Conservation (phyloP, 2,329 filamentous ascomycete genomes). For the Parastagonospora nodorum region DNA sequence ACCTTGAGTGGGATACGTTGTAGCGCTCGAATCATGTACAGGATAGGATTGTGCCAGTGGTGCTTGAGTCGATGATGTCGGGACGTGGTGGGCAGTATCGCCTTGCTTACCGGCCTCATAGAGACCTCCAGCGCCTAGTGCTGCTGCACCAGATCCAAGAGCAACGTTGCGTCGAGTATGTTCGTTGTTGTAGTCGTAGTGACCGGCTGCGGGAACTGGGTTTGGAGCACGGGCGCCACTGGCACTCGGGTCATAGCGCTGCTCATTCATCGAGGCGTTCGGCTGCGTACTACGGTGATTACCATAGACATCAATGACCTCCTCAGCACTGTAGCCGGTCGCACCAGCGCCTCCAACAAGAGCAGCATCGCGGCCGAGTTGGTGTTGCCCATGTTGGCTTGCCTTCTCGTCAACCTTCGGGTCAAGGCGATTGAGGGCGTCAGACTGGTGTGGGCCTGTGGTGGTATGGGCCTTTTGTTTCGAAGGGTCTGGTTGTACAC, state of each 20-base stretch:
- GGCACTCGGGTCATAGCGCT: conserved; percentile 36
- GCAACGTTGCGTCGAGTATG: neutral
- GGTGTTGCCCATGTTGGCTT: conserved; percentile 18
- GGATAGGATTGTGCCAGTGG: conserved; percentile 1
- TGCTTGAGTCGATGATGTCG: conserved; percentile 3
- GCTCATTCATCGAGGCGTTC: conserved; percentile 34
- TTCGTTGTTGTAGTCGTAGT: conserved; percentile 17
- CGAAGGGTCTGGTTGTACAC: conserved; percentile 36
- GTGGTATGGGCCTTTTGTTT: conserved; percentile 35
- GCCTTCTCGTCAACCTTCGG: conserved; percentile 30
- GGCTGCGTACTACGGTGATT: conserved; percentile 38
- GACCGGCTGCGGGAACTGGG: conserved; percentile 14
- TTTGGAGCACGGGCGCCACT: conserved; percentile 27
- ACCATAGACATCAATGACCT: conserved; percentile 35
- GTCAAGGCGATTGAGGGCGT: conserved; percentile 32
- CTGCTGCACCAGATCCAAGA: neutral
- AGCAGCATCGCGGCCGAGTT: conserved; percentile 33
- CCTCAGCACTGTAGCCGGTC: conserved; percentile 40
- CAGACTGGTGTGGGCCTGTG: conserved; percentile 31
- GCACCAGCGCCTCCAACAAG: conserved; percentile 37
- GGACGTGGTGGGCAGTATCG: conserved; percentile 3
- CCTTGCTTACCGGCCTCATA: neutral
- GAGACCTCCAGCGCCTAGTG: conserved; percentile 1
- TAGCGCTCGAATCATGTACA: conserved; percentile 2
- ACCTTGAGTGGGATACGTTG: conserved; percentile 9